Conservation (phyloP, 352 stramenopile species). For the Phytophthora capsici region DNA sequence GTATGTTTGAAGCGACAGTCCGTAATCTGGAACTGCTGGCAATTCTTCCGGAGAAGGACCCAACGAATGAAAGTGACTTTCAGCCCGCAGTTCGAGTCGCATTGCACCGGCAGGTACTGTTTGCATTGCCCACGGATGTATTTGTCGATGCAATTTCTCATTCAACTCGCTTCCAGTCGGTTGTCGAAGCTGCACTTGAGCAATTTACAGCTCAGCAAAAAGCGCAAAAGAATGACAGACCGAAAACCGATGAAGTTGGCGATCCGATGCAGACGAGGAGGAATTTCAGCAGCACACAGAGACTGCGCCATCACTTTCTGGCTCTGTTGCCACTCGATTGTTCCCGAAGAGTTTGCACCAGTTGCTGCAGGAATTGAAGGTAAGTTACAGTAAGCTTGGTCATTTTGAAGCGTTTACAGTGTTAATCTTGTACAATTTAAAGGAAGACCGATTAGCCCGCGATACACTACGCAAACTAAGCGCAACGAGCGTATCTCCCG, state of each 20-base stretch:
- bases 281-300: conserved; percentile 19
- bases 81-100: conserved; percentile 6
- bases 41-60: conserved; percentile 25
- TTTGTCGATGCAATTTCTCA: no score
- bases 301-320: conserved; percentile 11
- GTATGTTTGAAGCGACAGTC: conserved; percentile 28
- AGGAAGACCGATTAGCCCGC: conserved; percentile 50
- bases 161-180: conserved; percentile 13
- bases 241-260: conserved; percentile 29
- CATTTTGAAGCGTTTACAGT: neutral
- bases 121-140: neutral
- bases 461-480: conserved; percentile 50
- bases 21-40: conserved; percentile 38
- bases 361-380: conserved; percentile 33
- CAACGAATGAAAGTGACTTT: neutral
- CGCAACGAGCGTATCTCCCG: conserved; percentile 46
- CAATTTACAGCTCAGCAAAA: conserved; percentile 23
- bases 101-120: conserved; percentile 31
- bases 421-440: neutral
- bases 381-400: conserved; percentile 26
- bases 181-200: conserved; percentile 29
- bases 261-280: conserved; percentile 4
- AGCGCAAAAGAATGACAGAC: conserved; percentile 15
- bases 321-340: conserved; percentile 18
- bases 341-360: conserved; percentile 45